Conservation (phyloP, 2,329 filamentous ascomycete genomes). For the Botrytis squamosa region DNA sequence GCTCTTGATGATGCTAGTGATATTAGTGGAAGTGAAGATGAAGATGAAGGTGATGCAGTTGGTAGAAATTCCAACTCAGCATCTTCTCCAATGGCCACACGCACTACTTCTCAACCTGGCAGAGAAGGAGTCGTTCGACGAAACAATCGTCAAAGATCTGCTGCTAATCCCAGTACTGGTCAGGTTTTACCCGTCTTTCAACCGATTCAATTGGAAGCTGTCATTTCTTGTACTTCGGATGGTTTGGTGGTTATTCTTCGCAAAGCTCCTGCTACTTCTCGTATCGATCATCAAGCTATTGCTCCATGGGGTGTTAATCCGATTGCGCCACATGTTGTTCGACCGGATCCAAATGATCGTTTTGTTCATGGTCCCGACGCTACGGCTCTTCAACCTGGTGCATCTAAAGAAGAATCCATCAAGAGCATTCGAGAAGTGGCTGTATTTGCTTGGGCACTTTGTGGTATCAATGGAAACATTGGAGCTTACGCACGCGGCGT, state of each 20-base stretch:
- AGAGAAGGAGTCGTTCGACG: conserved; percentile 26
- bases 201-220: conserved; percentile 74
- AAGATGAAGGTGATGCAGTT: conserved; percentile 29
- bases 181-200: conserved; percentile 28
- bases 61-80: conserved; percentile 39
- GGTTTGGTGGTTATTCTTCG: conserved; percentile 80
- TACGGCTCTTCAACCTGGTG: conserved; percentile 47
- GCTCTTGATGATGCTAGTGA: conserved; percentile 44
- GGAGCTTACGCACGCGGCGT: conserved; percentile 61
- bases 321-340: conserved; percentile 46
- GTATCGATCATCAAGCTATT: conserved; percentile 53
- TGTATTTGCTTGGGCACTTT: conserved; percentile 82
- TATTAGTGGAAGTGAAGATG: conserved; percentile 48
- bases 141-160: conserved; percentile 21
- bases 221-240: conserved; percentile 89
- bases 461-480: conserved; percentile 75
- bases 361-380: conserved; percentile 44
- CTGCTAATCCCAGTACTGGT: conserved; percentile 29
- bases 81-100: conserved; percentile 41
- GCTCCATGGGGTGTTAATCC: conserved; percentile 76
- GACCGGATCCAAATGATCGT: conserved; percentile 44
- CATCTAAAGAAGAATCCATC: conserved; percentile 60
- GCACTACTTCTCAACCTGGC: conserved; percentile 37
- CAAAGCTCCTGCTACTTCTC: conserved; percentile 67
- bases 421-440: conserved; percentile 78